A percentile compares a stretch with the other conserved stretches of the same genome.
Evolutionary conservation across 192 early-diverging fungal species (phyloP).

Genomic region (Coemansia sp.): DNA sequence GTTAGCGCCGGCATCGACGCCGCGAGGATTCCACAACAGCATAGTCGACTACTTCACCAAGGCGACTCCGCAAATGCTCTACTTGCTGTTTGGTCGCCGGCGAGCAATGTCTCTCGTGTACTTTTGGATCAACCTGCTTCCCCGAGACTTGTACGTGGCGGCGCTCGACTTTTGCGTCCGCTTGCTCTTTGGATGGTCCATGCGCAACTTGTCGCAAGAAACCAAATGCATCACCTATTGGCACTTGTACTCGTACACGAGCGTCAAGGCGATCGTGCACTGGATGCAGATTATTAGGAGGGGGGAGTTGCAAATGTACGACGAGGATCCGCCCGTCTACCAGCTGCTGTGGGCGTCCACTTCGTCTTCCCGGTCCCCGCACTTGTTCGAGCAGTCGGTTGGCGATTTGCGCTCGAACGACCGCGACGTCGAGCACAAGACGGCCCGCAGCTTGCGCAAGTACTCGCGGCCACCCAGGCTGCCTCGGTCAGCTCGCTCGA

Average conservation of each 20-base stretch:
- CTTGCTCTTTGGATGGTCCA: slow-evolving; percentile 84
- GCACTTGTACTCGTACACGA: slow-evolving; percentile 85
- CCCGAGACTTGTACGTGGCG: slow-evolving; percentile 69
- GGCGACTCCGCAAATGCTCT: slow-evolving; percentile 81
- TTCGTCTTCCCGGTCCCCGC: neutral
- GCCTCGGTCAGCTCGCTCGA: slow-evolving; percentile 17
- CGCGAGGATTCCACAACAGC: slow-evolving; percentile 74
- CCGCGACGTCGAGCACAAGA: neutral
- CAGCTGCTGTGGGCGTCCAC: slow-evolving; percentile 36
- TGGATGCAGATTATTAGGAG: slow-evolving; percentile 95
- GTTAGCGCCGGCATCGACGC: slow-evolving; percentile 87
- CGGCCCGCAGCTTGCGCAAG: neutral
- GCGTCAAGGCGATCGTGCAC: slow-evolving; percentile 89
- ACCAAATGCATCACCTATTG: slow-evolving; percentile 79
- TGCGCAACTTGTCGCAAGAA: slow-evolving; percentile 62
- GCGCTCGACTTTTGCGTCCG: slow-evolving; percentile 68
- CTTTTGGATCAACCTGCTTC: slow-evolving; percentile 83
- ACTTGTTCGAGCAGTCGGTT: neutral
- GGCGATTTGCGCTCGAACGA: neutral
- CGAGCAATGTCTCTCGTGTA: slow-evolving; percentile 71
- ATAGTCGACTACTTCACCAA: slow-evolving; percentile 79
- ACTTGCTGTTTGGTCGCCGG: slow-evolving; percentile 85
- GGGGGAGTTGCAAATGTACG: slow-evolving; percentile 88
- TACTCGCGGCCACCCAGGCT: slow-evolving; percentile 21
- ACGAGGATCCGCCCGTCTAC: slow-evolving; percentile 67